phyloP scores from a whole-genome alignment of 1,139 yeast species.

The Lodderomyces theae region DNA sequence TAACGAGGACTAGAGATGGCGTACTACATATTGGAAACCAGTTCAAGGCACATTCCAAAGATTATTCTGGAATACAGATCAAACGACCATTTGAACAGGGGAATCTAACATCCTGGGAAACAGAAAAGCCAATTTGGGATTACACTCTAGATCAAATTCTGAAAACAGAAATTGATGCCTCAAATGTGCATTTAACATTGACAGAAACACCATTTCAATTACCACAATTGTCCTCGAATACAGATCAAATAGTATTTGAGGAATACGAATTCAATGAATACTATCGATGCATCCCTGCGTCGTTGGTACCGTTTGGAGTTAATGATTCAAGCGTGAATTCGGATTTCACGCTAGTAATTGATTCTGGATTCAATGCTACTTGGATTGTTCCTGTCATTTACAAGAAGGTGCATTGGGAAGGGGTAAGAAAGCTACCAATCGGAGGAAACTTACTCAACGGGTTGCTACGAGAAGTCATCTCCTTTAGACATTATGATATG shows the following conservation, averaged over 20 bases:
- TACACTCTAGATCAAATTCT: constrained; percentile 46
- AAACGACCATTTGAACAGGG: constrained; percentile 87
- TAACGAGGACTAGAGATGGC: constrained; percentile 76
- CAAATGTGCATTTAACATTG: constrained; percentile 51
- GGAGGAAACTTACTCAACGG: constrained; percentile 89
- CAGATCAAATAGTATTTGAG: constrained; percentile 92
- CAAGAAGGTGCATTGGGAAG: constrained; percentile 77
- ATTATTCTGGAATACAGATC: constrained; percentile 71
- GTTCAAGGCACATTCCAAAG: constrained; percentile 59
- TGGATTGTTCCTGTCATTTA: constrained; percentile 83
- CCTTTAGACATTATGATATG: constrained; percentile 91
- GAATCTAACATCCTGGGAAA: constrained; percentile 87
- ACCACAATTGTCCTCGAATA: constrained; percentile 78
- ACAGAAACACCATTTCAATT: constrained; percentile 82
- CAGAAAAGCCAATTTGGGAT: constrained; percentile 94
- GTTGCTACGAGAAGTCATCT: constrained; percentile 73
- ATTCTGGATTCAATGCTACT: constrained; percentile 84
- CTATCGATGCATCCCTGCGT: constrained; percentile 59
- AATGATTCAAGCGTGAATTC: constrained; percentile 21
- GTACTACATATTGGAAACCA: constrained; percentile 69
- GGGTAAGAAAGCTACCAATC: constrained; percentile 69
- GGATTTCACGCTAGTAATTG: constrained; percentile 79
- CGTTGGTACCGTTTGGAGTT: constrained; percentile 68
- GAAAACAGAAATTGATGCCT: constrained; percentile 39
- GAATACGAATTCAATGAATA: constrained; percentile 80